Percentiles rank a stretch among this genome's conserved stretches.
These are phyloP conservation scores for Hymenoscyphus fraxineus DNA, from an alignment of 2,329 filamentous ascomycete species.

Conservation along the genomic window DNA sequence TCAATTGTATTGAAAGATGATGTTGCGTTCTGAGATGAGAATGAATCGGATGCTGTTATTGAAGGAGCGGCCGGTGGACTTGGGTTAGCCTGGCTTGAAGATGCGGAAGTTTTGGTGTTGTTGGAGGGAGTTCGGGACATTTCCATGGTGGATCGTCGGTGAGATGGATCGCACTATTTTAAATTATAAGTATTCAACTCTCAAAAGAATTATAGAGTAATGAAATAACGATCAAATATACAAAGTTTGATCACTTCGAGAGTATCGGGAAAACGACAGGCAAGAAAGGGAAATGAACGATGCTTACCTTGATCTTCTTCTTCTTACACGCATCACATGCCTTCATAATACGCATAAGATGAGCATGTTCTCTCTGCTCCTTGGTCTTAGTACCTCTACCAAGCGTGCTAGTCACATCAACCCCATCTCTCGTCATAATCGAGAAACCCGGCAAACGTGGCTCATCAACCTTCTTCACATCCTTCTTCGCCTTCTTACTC, in stretches of 20 bases:
- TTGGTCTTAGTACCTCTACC: slow-evolving; percentile 62
- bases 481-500: slow-evolving; percentile 28
- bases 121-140: slow-evolving; percentile 27
- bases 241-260: background rate
- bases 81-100: slow-evolving; percentile 16
- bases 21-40: slow-evolving; percentile 16
- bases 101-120: slow-evolving; percentile 20
- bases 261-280: background rate
- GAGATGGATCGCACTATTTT: slow-evolving; percentile 32
- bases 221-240: background rate
- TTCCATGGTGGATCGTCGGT: slow-evolving; percentile 25
- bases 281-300: background rate
- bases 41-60: slow-evolving; percentile 1
- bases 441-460: slow-evolving; percentile 56
- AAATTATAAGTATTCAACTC: background rate
- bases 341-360: slow-evolving; percentile 64
- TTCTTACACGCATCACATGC: slow-evolving; percentile 59
- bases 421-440: slow-evolving; percentile 61
- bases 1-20: slow-evolving; percentile 28
- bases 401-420: slow-evolving; percentile 59
- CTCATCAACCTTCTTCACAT: slow-evolving; percentile 29
- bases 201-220: background rate
- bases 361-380: slow-evolving; percentile 64
- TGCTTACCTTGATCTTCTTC: slow-evolving; percentile 54
- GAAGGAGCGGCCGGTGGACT: slow-evolving; percentile 13